A percentile compares a stretch with the other conserved stretches of the same genome.
These are phyloP conservation scores for Suhomyces faveliae DNA, from an alignment of 805 yeast species.

Conservation along the genomic window DNA sequence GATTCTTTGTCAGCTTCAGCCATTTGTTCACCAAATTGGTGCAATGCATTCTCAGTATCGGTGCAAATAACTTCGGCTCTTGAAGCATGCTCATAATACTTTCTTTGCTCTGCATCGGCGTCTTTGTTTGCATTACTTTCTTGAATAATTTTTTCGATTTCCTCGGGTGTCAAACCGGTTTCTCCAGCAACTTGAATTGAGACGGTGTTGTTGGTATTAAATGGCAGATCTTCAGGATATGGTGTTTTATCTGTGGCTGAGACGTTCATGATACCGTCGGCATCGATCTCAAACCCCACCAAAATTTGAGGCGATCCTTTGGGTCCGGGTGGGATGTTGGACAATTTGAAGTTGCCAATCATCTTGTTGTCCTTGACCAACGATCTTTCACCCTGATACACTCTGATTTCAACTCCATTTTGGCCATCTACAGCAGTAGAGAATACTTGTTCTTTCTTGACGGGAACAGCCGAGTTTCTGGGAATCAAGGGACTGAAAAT, in stretches of 20 bases:
- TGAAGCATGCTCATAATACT: slow-evolving; percentile 69
- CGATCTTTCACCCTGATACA: slow-evolving; percentile 79
- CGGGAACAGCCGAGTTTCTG: slow-evolving; percentile 75
- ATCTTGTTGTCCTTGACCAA: slow-evolving; percentile 74
- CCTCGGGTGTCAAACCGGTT: slow-evolving; percentile 60
- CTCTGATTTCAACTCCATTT: slow-evolving; percentile 77
- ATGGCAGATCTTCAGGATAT: slow-evolving; percentile 34
- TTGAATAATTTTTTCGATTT: slow-evolving; percentile 58
- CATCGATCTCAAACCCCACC: slow-evolving; percentile 77
- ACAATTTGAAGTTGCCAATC: slow-evolving; percentile 70
- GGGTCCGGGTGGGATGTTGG: slow-evolving; percentile 72
- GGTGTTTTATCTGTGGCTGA: slow-evolving; percentile 55
- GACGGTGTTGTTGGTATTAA: slow-evolving; percentile 50
- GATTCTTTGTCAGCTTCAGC: slow-evolving; percentile 45
- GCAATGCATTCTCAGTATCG: slow-evolving; percentile 85
- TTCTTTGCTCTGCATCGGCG: slow-evolving; percentile 57
- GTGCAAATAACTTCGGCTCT: slow-evolving; percentile 75
- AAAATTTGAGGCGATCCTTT: slow-evolving; percentile 80
- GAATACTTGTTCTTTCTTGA: slow-evolving; percentile 68
- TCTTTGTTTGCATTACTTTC: slow-evolving; percentile 66
- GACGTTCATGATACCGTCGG: slow-evolving; percentile 68
- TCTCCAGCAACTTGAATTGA: slow-evolving; percentile 49
- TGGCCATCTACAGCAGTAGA: slow-evolving; percentile 85
- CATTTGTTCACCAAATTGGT: slow-evolving; percentile 59
- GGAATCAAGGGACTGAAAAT: slow-evolving; percentile 77